phyloP scores from a whole-genome alignment of 768 basidiomycete species.

The Xerocomellus dryophilus region DNA sequence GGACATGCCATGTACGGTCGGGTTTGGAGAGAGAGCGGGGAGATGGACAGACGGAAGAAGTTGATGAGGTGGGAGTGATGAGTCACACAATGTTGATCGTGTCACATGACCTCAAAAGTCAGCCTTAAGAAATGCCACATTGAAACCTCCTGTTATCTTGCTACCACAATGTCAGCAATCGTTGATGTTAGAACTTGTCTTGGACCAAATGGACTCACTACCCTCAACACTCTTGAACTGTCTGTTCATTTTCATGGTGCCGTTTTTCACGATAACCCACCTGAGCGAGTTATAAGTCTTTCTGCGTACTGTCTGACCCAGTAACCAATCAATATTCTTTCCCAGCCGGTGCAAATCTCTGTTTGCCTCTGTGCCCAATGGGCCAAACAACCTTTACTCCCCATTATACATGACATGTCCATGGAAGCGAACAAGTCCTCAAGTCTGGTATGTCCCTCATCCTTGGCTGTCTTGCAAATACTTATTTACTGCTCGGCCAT shows the following conservation, averaged over 20 bases:
- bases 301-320: background rate
- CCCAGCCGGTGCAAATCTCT: background rate
- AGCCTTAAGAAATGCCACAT: too few relatives aligned
- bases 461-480: background rate
- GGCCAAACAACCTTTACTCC: background rate
- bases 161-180: background rate
- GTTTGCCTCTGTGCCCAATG: background rate
- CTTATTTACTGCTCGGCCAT: background rate
- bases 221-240: background rate
- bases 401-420: background rate
- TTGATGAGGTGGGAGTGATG: conserved; percentile 57
- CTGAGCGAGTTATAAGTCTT: background rate
- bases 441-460: background rate
- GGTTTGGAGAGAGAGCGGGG: conserved; percentile 29
- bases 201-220: background rate
- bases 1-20: conserved; percentile 29
- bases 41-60: conserved; percentile 45
- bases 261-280: background rate
- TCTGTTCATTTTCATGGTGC: background rate
- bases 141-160: background rate
- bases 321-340: background rate
- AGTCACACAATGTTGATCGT: conserved; percentile 19
- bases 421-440: background rate
- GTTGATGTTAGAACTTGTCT: background rate
- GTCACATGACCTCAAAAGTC: background rate